Evolutionary conservation across 2,329 filamentous ascomycete species (phyloP).

Genomic region (Ophiocordyceps polyrhachis-furcata): DNA sequence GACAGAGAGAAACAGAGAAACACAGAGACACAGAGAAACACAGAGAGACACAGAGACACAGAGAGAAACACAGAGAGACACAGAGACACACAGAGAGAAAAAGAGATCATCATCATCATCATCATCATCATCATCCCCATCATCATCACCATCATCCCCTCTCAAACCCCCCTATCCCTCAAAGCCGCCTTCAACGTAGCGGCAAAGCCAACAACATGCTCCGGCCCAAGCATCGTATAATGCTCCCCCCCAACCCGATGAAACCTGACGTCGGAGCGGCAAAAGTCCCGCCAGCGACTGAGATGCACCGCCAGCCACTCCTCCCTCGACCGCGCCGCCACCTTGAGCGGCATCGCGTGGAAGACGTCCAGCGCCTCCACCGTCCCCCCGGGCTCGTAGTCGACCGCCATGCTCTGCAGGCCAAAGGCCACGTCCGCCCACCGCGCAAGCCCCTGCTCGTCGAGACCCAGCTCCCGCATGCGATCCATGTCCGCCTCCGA

Average conservation of each 20-base stretch:
- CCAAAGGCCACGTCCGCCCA: slow-evolving; percentile 19
- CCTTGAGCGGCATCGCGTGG: slow-evolving; percentile 1
- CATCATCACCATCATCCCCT: too few species aligned
- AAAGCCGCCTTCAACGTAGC: not conserved
- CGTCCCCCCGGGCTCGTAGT: slow-evolving; percentile 16
- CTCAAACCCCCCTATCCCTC: not conserved
- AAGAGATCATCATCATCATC: too few species aligned
- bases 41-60: too few species aligned
- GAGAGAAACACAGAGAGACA: too few species aligned
- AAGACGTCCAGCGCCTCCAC: slow-evolving; percentile 1
- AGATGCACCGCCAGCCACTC: slow-evolving; percentile 2
- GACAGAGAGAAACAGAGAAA: too few species aligned
- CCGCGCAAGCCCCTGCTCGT: slow-evolving; percentile 7
- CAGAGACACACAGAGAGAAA: too few species aligned
- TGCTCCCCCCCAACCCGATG: slow-evolving; percentile 2
- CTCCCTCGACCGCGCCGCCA: not conserved
- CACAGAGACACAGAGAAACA: too few species aligned
- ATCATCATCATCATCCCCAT: too few species aligned
- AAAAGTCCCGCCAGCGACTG: slow-evolving; percentile 1
- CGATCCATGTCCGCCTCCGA: slow-evolving; percentile 5
- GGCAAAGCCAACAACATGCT: not conserved
- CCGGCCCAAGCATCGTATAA: slow-evolving; percentile 1
- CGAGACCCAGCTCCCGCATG: slow-evolving; percentile 14
- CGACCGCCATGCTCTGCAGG: slow-evolving; percentile 13
- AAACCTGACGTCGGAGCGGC: not conserved